Evolutionary conservation across 129 eudicot genomes (phyloP), one percentile per base, ranked within the genome.

Genomic region (Flaveria bidentis): DNA sequence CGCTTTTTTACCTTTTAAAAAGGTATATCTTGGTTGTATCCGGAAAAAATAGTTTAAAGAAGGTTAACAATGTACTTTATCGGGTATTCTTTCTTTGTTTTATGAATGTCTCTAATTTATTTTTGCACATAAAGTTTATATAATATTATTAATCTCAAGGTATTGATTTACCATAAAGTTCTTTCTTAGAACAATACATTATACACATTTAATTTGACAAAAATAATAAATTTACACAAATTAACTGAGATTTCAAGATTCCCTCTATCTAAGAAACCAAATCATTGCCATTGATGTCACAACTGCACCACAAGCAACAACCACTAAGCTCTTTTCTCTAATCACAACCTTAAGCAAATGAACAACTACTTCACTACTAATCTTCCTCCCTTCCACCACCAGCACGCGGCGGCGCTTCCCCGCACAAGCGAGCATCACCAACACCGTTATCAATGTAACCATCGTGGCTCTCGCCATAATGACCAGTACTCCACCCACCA

Each of bases 331-430:
- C 63, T 76, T 82, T 52, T 86, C 88, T 55, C 71, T 82, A 17
- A 86, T 28, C 60, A 86, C 81, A 78, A 88, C 90, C 69, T 77
- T 67, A 18, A 83, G 71, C 77, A 86, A 67, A 75, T 84, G 60
- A 86, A 83, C 73, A 28, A 85, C 81, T 41, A 92, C 90, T 51
- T 90, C 93, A 17, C 87, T 57, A 3, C 92, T 85, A 22, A 92
- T 89, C 89, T 88, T 85, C 78, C 88, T 83, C 23, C 96, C 90
- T 77, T 92, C 85, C 47, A 46, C 61, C 14, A 71, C 98, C 80
- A 92, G 77, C 18, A 92, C 86, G 5, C 91, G 83, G 17, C 96
- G 91, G 0, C 94, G 85, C 71, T 92, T 92, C 68, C 98, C 98
- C 1, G 90, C 77, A 46, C 84, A 92, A 10, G 90, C 92, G 28